Evolutionary conservation across 169 alveolate species (phyloP).

Genomic region (Perkinsus olseni): DNA sequence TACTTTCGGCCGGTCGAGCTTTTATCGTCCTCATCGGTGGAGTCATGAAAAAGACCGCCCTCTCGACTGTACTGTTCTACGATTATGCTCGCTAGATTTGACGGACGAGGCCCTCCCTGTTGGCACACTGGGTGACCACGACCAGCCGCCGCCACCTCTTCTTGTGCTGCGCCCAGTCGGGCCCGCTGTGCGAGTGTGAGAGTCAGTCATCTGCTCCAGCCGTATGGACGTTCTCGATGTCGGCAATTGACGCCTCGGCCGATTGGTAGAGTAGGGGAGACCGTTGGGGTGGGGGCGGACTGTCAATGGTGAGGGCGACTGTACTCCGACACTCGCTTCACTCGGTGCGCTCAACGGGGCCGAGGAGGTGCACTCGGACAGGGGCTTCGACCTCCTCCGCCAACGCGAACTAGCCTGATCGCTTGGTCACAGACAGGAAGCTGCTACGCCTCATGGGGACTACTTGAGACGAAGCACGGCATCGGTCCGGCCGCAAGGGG

Average conservation of each 20-base stretch:
- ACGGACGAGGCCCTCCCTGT: no score
- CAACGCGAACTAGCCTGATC: neutral
- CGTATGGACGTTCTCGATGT: neutral
- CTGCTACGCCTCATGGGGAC: neutral
- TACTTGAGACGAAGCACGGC: neutral
- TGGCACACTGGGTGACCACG: no score
- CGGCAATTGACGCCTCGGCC: neutral
- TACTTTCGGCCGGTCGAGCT: no score
- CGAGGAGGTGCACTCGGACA: neutral
- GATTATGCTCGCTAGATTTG: no score
- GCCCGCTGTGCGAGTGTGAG: no score
- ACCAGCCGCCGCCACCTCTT: no score
- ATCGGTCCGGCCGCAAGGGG: neutral
- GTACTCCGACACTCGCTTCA: neutral
- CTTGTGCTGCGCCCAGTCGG: no score
- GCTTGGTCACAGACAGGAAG: neutral
- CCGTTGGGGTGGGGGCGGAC: neutral
- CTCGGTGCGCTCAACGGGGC: neutral
- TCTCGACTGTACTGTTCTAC: no score
- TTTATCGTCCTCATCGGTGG: no score
- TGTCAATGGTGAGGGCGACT: neutral
- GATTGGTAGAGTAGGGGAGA: neutral
- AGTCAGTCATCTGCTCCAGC: no score
- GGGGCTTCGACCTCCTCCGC: neutral
- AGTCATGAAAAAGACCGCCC: no score